phyloP scores from a whole-genome alignment of 2,329 filamentous ascomycete genomes.

The Venturia nashicola region DNA sequence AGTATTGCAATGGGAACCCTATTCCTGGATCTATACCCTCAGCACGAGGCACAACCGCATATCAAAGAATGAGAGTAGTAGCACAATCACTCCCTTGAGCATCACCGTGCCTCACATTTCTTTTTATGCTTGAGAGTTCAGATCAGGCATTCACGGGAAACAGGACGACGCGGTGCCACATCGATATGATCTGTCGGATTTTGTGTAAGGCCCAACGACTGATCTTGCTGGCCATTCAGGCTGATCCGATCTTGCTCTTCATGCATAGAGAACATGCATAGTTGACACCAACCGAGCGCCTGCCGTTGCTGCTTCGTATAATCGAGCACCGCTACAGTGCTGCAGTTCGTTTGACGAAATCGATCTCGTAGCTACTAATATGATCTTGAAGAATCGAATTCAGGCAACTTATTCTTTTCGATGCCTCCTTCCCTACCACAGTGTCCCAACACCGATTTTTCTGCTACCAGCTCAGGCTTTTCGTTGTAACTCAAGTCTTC shows the following conservation, averaged over 20 bases:
- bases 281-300: no score
- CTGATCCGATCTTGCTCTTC: not conserved
- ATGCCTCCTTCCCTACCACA: no score
- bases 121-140: not conserved
- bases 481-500: not conserved
- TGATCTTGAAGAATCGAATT: no score
- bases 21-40: not conserved
- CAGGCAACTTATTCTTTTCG: no score
- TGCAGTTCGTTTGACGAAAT: no score
- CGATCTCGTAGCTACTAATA: no score
- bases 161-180: not conserved
- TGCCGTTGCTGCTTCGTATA: no score
- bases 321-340: no score
- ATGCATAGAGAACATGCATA: not conserved
- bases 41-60: not conserved
- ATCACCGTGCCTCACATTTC: no score
- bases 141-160: not conserved
- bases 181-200: not conserved
- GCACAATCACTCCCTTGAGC: not conserved
- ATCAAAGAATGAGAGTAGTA: not conserved
- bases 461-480: no score
- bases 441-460: no score
- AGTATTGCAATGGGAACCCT: not conserved
- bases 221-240: not conserved
- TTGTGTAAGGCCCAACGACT: not conserved